Conservation (phyloP, 164 flowering plant species). For the Magnolia officinalis region DNA sequence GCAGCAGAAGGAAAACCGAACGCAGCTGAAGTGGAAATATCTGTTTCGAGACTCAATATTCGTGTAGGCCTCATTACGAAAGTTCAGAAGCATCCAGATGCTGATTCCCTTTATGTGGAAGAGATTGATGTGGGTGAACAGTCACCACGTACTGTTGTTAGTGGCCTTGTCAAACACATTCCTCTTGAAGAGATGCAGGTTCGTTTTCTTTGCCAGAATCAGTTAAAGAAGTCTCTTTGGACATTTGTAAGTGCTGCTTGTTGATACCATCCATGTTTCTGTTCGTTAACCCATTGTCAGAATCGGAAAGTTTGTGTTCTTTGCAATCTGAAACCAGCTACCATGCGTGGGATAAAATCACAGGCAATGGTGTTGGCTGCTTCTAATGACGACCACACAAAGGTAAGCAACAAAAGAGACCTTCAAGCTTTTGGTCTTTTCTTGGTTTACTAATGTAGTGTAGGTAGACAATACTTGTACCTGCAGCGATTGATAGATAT, state of each 20-base stretch:
- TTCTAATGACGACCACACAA: slow-evolving; percentile 59
- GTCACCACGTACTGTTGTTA: slow-evolving; percentile 76
- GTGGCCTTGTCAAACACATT: slow-evolving; percentile 92
- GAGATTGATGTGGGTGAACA: slow-evolving; percentile 93
- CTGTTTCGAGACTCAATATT: slow-evolving; percentile 79
- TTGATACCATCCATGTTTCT: background rate
- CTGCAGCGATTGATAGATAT: too few relatives aligned
- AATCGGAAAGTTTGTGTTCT: slow-evolving; percentile 92
- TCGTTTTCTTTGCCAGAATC: background rate
- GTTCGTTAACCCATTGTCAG: slow-evolving; percentile 32
- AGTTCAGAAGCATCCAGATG: slow-evolving; percentile 90
- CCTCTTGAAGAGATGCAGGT: slow-evolving; percentile 97
- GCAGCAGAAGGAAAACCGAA: slow-evolving; percentile 41
- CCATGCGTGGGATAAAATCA: slow-evolving; percentile 90
- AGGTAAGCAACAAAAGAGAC: slow-evolving; percentile 36
- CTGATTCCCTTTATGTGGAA: slow-evolving; percentile 93
- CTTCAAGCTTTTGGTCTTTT: background rate
- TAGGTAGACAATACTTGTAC: too few relatives aligned
- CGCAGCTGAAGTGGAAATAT: slow-evolving; percentile 48
- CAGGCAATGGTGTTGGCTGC: slow-evolving; percentile 97
- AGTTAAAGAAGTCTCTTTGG: background rate
- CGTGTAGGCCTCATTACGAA: slow-evolving; percentile 87
- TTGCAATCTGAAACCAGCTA: slow-evolving; percentile 92
- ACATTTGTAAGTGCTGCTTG: background rate
- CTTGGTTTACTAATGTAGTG: background rate